These are phyloP conservation scores for Talaromyces marneffei DNA, from an alignment of 2,329 filamentous ascomycete species.

Conservation along the genomic window DNA sequence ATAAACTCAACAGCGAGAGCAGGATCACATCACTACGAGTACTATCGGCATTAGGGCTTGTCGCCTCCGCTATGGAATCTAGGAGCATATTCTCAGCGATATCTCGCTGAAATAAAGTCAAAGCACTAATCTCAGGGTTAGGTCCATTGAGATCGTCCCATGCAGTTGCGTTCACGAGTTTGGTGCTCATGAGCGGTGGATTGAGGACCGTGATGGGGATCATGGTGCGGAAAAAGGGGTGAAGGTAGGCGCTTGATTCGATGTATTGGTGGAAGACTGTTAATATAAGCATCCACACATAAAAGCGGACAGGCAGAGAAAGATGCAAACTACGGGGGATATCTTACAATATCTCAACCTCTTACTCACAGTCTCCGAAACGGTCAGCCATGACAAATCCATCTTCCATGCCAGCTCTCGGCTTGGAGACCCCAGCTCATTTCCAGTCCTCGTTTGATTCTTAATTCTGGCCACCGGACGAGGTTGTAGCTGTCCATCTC, in stretches of 20 bases:
- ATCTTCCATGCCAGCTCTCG: neutral
- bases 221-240: slow-evolving; percentile 18
- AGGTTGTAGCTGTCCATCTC: neutral
- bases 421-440: neutral
- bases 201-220: slow-evolving; percentile 13
- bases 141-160: slow-evolving; percentile 19
- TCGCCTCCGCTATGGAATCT: slow-evolving; percentile 7
- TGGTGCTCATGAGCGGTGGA: slow-evolving; percentile 19
- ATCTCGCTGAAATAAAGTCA: slow-evolving; percentile 16
- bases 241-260: slow-evolving; percentile 13
- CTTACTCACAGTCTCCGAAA: slow-evolving; percentile 14
- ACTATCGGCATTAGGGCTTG: slow-evolving; percentile 2
- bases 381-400: slow-evolving; percentile 14
- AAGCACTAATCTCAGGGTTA: slow-evolving; percentile 13
- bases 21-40: neutral
- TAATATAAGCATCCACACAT: neutral
- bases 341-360: slow-evolving; percentile 18
- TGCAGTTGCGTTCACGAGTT: slow-evolving; percentile 20
- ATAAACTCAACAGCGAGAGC: slow-evolving; percentile 3
- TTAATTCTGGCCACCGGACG: neutral
- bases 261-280: slow-evolving; percentile 20
- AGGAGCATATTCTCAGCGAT: slow-evolving; percentile 16
- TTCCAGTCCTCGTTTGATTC: neutral
- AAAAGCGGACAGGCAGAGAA: neutral
- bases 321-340: neutral